These are phyloP conservation scores for Macrocybe gigantea DNA, from an alignment of 768 basidiomycete species.

Conservation along the genomic window DNA sequence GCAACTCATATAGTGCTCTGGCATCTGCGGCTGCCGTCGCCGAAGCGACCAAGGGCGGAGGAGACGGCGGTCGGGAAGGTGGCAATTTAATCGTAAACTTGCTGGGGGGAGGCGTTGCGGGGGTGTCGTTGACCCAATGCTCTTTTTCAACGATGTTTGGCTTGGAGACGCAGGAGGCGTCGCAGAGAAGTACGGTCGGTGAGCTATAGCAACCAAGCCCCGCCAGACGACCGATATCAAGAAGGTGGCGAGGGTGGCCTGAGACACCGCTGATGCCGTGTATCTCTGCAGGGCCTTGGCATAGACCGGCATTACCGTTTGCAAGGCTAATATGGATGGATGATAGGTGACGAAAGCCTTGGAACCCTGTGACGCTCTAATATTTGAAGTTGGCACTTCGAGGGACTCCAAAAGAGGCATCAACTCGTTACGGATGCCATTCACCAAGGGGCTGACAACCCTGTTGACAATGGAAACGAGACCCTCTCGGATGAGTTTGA, in stretches of 20 bases:
- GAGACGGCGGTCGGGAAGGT: slow-evolving; percentile 63
- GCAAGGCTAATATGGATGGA: slow-evolving; percentile 55
- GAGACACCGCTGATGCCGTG: slow-evolving; percentile 45
- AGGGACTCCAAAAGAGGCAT: slow-evolving; percentile 57
- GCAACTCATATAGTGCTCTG: slow-evolving; percentile 54
- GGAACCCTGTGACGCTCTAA: slow-evolving; percentile 22
- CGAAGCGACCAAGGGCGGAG: slow-evolving; percentile 29
- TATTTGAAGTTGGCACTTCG: slow-evolving; percentile 35
- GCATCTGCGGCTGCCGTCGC: slow-evolving; percentile 53
- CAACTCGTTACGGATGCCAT: slow-evolving; percentile 55
- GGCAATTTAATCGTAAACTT: slow-evolving; percentile 66
- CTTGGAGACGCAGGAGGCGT: slow-evolving; percentile 35
- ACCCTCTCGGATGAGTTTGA: slow-evolving; percentile 65
- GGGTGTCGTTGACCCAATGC: slow-evolving; percentile 39
- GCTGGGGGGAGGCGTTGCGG: slow-evolving; percentile 48
- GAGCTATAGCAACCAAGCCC: slow-evolving; percentile 62
- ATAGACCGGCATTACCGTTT: slow-evolving; percentile 57
- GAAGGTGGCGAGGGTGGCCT: slow-evolving; percentile 60
- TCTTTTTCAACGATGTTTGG: slow-evolving; percentile 33
- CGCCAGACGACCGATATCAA: slow-evolving; percentile 74
- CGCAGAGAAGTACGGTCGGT: slow-evolving; percentile 41
- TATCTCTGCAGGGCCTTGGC: slow-evolving; percentile 51
- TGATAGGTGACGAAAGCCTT: slow-evolving; percentile 37
- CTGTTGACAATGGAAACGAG: slow-evolving; percentile 63
- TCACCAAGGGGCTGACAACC: slow-evolving; percentile 59